Base-by-base conservation (phyloP, 1,284 basidiomycete species). In the Kalmanozyma brasiliensis region DNA sequence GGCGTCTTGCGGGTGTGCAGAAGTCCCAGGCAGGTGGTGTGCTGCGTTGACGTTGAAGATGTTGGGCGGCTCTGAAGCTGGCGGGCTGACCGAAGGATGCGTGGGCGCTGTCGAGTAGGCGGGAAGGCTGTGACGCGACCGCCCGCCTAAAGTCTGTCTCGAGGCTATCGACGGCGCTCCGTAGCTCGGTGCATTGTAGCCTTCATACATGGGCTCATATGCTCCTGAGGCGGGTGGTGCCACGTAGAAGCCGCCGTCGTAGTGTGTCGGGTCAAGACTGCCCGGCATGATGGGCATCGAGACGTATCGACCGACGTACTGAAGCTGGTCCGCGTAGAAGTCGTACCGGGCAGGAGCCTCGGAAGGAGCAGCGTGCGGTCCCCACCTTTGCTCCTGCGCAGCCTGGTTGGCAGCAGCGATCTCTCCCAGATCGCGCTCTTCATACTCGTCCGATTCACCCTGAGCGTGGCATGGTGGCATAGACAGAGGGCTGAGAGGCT, bases 1-100 rank as follows among this genome's bases (percentile, higher is more conserved):
- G n/a, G n/a, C n/a, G n/a, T 30, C 29, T 35, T 29, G 29, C 32
- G 32, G 13, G 8, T 49, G 29, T 16, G 46, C 36, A 1, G 51
- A 49, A 19, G 44, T 34, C 3, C 61, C 58, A 7, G 71, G 71
- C 16, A 61, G 29, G 26, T 76, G 73, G 40, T 76, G 73, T 1
- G 67, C 53, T 6, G 73, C 73, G 11, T 36, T 56, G 33, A 76
- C 63, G 43, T 52, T 56, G 46, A 76, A 76, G 49, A 68, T 59
- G 64, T 60, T 57, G 41, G 48, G 59, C 2, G 56, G 60, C 20
- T 72, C 65, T 3, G 67, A 73, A 8, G 63, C 60, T 1, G 62
- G 56, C 3, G 67, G 56, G 5, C 44, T 29, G 13, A 46, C 40
- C 9, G 62, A 65, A 8, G 49, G 41, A 33, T 61, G 52, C 24